Percentiles rank a stretch among this genome's conserved stretches.
Conservation (phyloP, 345 rosid genomes). For the Aquilaria malaccensis region DNA sequence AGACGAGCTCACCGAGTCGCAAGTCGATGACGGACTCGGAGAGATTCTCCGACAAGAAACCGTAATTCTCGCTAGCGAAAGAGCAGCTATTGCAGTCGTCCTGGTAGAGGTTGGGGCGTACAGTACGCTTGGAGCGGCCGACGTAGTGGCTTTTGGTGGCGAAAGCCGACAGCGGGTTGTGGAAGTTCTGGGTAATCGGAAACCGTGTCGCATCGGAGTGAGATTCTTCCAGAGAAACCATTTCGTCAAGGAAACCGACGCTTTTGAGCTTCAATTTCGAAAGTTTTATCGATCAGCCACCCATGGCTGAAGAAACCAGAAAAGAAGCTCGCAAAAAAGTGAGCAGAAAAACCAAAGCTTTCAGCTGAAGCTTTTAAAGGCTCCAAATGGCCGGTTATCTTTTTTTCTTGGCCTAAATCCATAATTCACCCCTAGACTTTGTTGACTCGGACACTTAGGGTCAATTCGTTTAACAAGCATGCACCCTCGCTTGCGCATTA, state of each 20-base stretch:
- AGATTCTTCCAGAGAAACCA: constrained; percentile 73
- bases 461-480: no score
- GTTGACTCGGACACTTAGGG: no score
- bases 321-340: no score
- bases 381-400: no score
- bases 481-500: no score
- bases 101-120: constrained; percentile 54
- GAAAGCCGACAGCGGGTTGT: constrained; percentile 28
- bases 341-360: no score
- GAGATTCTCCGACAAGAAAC: constrained; percentile 54
- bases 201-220: constrained; percentile 43
- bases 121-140: constrained; percentile 81
- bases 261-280: no score
- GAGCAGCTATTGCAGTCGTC: constrained; percentile 31
- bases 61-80: constrained; percentile 30
- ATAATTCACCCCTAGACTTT: no score
- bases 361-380: no score
- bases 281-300: no score
- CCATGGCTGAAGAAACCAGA: no score
- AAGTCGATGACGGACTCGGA: constrained; percentile 75
- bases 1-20: constrained; percentile 72
- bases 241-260: constrained; percentile 3
- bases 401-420: no score
- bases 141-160: constrained; percentile 37
- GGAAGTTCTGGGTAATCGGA: constrained; percentile 37